A percentile compares a stretch with the other conserved stretches of the same genome.
Evolutionary conservation across 257 asterid species (phyloP).

Genomic region (Ligustrum vulgare): DNA sequence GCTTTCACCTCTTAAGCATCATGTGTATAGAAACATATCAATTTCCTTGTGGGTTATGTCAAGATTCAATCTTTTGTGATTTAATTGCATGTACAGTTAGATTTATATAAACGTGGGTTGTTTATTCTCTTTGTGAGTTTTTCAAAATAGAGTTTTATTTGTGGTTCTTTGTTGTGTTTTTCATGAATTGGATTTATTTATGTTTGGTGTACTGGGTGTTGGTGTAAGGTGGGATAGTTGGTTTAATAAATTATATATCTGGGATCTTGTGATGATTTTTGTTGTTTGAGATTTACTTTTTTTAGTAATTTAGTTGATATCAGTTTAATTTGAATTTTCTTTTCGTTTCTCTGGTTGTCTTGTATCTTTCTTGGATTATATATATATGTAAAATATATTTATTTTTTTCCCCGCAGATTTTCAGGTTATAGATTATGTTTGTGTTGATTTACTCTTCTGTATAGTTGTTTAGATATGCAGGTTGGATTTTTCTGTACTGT

Average conservation of each 20-base stretch:
- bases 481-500: conserved; percentile 1
- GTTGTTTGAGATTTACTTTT: conserved; percentile 3
- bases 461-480: neutral
- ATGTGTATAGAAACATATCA: conserved; percentile 6
- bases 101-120: conserved; percentile 2
- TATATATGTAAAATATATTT: conserved; percentile 15
- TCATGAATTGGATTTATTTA: conserved; percentile 19
- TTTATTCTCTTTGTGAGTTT: conserved; percentile 24
- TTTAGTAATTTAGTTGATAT: neutral
- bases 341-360: conserved; percentile 15
- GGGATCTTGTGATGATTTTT: conserved; percentile 13
- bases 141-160: conserved; percentile 8
- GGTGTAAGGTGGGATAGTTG: conserved; percentile 11
- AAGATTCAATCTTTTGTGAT: conserved; percentile 34
- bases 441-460: neutral
- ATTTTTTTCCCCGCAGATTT: neutral
- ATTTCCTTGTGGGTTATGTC: conserved; percentile 13
- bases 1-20: neutral
- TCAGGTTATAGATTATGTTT: neutral
- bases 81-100: conserved; percentile 17
- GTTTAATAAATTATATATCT: conserved; percentile 15
- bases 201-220: conserved; percentile 1
- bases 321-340: neutral
- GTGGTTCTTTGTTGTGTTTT: conserved; percentile 13
- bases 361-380: conserved; percentile 4